A percentile compares a stretch with the other conserved stretches of the same genome.
phyloP scores from a whole-genome alignment of 768 basidiomycete genomes.

The Neoboletus subvelutipes region DNA sequence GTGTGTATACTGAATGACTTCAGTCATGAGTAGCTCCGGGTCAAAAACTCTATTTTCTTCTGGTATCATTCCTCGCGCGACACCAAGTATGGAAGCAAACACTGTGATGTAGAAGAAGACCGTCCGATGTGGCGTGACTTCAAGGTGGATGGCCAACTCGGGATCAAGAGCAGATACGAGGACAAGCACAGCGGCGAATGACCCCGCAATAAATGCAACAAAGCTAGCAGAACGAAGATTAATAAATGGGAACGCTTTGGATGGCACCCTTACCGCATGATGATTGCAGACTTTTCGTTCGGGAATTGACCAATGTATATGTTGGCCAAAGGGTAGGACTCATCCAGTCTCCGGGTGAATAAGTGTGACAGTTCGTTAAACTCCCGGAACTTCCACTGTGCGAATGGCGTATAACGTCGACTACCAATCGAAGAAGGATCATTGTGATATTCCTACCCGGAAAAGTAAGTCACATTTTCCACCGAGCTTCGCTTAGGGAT shows the following conservation, averaged over 20 bases:
- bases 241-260: background rate
- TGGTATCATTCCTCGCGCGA: conserved; percentile 92
- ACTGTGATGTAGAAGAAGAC: conserved; percentile 90
- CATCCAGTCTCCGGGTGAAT: conserved; percentile 81
- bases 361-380: conserved; percentile 98
- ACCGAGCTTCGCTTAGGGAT: background rate
- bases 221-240: conserved; percentile 55
- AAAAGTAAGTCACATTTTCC: background rate
- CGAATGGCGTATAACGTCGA: conserved; percentile 90
- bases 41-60: conserved; percentile 94
- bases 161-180: conserved; percentile 92
- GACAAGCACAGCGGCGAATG: conserved; percentile 93
- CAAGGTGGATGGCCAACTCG: conserved; percentile 89
- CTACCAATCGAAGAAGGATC: conserved; percentile 94
- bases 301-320: conserved; percentile 99
- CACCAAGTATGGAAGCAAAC: conserved; percentile 85
- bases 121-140: conserved; percentile 90
- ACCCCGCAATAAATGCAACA: conserved; percentile 93
- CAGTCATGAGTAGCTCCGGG: conserved; percentile 88
- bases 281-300: conserved; percentile 85
- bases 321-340: conserved; percentile 86
- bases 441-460: conserved; percentile 90
- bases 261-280: conserved; percentile 70
- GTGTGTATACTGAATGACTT: conserved; percentile 91
- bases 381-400: conserved; percentile 98